Evolutionary conservation across 2,329 filamentous ascomycete species (phyloP).

Genomic region (Aspergillus melleus): DNA sequence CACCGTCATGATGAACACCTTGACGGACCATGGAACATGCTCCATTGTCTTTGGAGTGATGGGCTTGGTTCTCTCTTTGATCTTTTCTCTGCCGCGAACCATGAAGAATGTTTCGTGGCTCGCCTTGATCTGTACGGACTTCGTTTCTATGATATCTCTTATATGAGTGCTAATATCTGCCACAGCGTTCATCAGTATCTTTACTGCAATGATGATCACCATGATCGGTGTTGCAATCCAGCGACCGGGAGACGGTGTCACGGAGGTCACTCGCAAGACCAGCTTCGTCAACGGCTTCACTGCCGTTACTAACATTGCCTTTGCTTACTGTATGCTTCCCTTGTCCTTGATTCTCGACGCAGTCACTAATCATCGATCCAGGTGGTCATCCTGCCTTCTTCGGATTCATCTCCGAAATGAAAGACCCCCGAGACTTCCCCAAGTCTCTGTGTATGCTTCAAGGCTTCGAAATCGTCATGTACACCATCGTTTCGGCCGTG

Average conservation of each 20-base stretch:
- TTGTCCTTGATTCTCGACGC: neutral
- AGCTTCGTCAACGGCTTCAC: conserved; percentile 56
- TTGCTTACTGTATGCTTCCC: conserved; percentile 58
- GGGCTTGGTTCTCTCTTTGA: conserved; percentile 56
- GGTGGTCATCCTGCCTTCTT: conserved; percentile 41
- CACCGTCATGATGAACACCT: conserved; percentile 62
- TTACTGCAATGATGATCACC: conserved; percentile 61
- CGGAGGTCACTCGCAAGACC: conserved; percentile 37
- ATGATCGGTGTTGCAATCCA: conserved; percentile 62
- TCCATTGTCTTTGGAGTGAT: conserved; percentile 61
- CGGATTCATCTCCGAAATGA: conserved; percentile 62
- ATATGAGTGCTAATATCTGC: neutral
- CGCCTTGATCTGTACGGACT: conserved; percentile 50
- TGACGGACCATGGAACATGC: conserved; percentile 60
- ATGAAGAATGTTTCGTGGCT: conserved; percentile 60
- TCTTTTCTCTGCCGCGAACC: conserved; percentile 60
- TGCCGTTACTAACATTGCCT: conserved; percentile 63
- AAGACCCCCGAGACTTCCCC: conserved; percentile 56
- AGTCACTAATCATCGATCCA: conserved; percentile 23
- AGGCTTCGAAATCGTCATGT: conserved; percentile 57
- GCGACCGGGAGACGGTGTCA: conserved; percentile 32
- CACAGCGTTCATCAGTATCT: conserved; percentile 58
- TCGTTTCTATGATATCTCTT: neutral
- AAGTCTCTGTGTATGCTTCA: conserved; percentile 63
- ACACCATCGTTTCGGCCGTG: conserved; percentile 63